Evolutionary conservation across 1,284 basidiomycete species (phyloP).

Genomic region (Rhodotorula sp.): DNA sequence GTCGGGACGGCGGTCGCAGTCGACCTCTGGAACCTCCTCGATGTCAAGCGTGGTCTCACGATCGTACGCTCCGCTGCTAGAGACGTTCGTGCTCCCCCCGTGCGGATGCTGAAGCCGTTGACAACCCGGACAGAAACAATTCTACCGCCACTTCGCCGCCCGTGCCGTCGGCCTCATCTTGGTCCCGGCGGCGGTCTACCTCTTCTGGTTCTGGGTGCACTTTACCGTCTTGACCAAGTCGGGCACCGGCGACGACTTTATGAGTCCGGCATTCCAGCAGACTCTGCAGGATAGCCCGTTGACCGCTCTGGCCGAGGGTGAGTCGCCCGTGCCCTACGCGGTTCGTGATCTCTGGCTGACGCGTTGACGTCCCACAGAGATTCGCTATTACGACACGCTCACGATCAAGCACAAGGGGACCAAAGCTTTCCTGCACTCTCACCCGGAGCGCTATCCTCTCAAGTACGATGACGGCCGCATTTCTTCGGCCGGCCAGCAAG

Average conservation of each 20-base stretch:
- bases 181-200: slow-evolving; percentile 83
- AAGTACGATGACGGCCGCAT: slow-evolving; percentile 96
- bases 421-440: slow-evolving; percentile 90
- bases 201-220: slow-evolving; percentile 95
- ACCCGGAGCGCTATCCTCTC: slow-evolving; percentile 83
- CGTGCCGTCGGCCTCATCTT: slow-evolving; percentile 83
- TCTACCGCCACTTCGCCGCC: slow-evolving; percentile 84
- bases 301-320: slow-evolving; percentile 83
- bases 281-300: slow-evolving; percentile 90
- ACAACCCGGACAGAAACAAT: slow-evolving; percentile 66
- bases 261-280: slow-evolving; percentile 98
- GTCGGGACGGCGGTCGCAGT: slow-evolving; percentile 88
- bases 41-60: slow-evolving; percentile 74
- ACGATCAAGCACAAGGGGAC: slow-evolving; percentile 89
- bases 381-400: slow-evolving; percentile 87
- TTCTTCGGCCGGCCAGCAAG: slow-evolving; percentile 82
- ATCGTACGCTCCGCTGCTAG: slow-evolving; percentile 63
- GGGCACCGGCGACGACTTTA: slow-evolving; percentile 92
- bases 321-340: slow-evolving; percentile 24
- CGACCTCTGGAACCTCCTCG: slow-evolving; percentile 93
- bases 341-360: too few relatives aligned
- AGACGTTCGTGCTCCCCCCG: too few relatives aligned
- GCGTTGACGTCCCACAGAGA: slow-evolving; percentile 59
- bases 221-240: slow-evolving; percentile 87
- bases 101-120: too few relatives aligned